These are phyloP conservation scores for Astrocystis sublimbata DNA, from an alignment of 495 filamentous ascomycete genomes.

Conservation along the genomic window DNA sequence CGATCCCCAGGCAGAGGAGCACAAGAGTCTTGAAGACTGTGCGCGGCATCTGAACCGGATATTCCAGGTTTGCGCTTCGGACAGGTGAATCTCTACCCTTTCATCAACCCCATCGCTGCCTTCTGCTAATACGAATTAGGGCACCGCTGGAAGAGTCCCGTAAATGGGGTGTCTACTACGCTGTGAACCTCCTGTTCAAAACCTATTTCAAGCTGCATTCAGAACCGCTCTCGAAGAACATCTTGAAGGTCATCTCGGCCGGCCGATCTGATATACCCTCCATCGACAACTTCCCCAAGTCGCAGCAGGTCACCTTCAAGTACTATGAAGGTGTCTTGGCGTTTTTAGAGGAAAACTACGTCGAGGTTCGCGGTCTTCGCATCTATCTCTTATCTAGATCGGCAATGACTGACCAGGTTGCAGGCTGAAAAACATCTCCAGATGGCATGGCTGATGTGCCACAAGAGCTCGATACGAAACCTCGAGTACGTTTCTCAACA, in stretches of 20 bases:
- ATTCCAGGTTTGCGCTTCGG: constrained; percentile 83
- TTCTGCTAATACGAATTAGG: constrained; percentile 48
- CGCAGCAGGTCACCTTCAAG: constrained; percentile 93
- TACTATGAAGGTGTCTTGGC: constrained; percentile 89
- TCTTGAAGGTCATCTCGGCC: constrained; percentile 77
- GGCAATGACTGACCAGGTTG: neutral
- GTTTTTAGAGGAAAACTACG: constrained; percentile 92
- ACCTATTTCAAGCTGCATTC: constrained; percentile 96
- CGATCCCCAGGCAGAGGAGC: constrained; percentile 66
- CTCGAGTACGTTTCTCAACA: constrained; percentile 60
- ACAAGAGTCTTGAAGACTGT: constrained; percentile 83
- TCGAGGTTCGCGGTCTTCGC: constrained; percentile 55
- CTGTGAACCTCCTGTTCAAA: constrained; percentile 91
- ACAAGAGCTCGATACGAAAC: constrained; percentile 68
- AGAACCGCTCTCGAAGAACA: constrained; percentile 84
- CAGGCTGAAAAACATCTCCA: constrained; percentile 81
- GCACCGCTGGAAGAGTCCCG: constrained; percentile 83
- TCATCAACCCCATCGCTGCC: neutral
- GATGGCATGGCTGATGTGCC: constrained; percentile 75
- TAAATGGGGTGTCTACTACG: constrained; percentile 96
- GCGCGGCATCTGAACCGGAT: constrained; percentile 84
- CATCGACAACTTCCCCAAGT: constrained; percentile 72
- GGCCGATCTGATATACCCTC: constrained; percentile 72
- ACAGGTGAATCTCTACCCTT: constrained; percentile 63
- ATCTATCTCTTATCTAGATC: neutral